phyloP scores from a whole-genome alignment of 2,329 filamentous ascomycete species.

The Diaporthe sp. region DNA sequence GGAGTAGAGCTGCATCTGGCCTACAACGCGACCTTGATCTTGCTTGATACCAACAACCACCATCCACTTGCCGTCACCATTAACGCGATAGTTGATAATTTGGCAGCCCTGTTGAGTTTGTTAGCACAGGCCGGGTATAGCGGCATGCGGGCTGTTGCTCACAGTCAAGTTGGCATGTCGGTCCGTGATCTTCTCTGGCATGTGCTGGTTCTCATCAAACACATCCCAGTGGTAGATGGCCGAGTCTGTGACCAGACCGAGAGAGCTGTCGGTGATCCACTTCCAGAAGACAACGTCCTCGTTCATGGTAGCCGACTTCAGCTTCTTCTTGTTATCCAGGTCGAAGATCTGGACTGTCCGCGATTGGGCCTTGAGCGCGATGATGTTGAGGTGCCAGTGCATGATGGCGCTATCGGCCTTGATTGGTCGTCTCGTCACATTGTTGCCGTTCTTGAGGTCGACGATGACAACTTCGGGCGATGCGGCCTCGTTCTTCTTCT shows the following conservation, averaged over 20 bases:
- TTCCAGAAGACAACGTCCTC: constrained; percentile 99
- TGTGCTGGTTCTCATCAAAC: constrained; percentile 83
- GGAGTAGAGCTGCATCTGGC: constrained; percentile 97
- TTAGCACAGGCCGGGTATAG: constrained; percentile 37
- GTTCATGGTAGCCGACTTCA: constrained; percentile 96
- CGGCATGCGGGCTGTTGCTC: constrained; percentile 52
- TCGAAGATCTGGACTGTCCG: constrained; percentile 98
- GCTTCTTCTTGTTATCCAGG: constrained; percentile 90
- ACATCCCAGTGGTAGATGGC: constrained; percentile 99
- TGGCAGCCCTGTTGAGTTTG: constrained; percentile 80
- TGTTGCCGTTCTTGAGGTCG: constrained; percentile 97
- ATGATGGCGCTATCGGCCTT: constrained; percentile 99
- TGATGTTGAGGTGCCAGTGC: constrained; percentile 97
- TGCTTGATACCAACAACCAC: constrained; percentile 96
- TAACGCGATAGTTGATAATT: constrained; percentile 99
- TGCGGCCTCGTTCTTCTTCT: constrained; percentile 88
- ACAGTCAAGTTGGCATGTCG: constrained; percentile 91
- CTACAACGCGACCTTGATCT: constrained; percentile 92
- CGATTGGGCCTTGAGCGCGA: constrained; percentile 94
- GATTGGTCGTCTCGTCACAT: constrained; percentile 93
- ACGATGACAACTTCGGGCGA: constrained; percentile 96
- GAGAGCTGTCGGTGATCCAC: constrained; percentile 91
- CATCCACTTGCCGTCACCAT: constrained; percentile 97
- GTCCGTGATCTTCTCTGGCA: constrained; percentile 93
- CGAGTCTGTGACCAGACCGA: constrained; percentile 92